Base-by-base conservation (phyloP, 106 monocot genomes). In the Vanilla planifolia region DNA sequence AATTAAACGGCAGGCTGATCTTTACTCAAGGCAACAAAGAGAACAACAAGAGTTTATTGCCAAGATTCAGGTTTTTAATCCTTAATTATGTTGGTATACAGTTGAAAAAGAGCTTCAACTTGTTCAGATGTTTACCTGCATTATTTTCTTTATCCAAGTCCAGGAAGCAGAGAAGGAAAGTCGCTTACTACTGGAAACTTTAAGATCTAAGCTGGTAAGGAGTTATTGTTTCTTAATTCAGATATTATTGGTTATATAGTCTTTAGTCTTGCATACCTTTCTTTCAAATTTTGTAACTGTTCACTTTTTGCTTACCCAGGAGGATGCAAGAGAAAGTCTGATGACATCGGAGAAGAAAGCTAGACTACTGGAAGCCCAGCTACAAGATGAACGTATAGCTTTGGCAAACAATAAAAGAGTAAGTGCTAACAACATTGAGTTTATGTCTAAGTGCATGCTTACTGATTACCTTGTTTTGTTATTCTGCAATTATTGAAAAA, bases 151-250 rank as follows among this genome's bases (percentile, higher is more conserved):
- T 8, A 47, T 64, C 30, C 16, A 50, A 69, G 20, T 8, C 32
- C 66, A 96, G 96, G 96, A 96, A 19, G 60, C 75, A 33, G 91
- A 88, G 59, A 96, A 84, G 69, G 96, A 96, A 43, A 91, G 66
- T 30, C 84, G 86, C 34, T 60, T 77, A 45, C 74, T 88, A 59
- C 81, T 91, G 16, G 96, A 85, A 79, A 79, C 76, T 33, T 70
- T 84, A 61, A 79, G 87, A 75, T 76, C 77, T 46, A 96, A 96
- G 73, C 63, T 91, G 91, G 95, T 95, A 78, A 41, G 33, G 61
- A 13, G 3, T 39, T 50, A 7, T 36, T 9, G 6, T 16, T 29
- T 26, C 6, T 28, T 52, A 9, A 23, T 22, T 28, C 37, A 19
- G 3, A 6, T 50, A 25, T 21, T 65, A 15, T 20, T 27, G 25